A percentile compares a stretch with the other conserved stretches of the same genome.
These are phyloP conservation scores for Trypanosoma grayi DNA, from an alignment of 208 protist genomes.

Conservation along the genomic window DNA sequence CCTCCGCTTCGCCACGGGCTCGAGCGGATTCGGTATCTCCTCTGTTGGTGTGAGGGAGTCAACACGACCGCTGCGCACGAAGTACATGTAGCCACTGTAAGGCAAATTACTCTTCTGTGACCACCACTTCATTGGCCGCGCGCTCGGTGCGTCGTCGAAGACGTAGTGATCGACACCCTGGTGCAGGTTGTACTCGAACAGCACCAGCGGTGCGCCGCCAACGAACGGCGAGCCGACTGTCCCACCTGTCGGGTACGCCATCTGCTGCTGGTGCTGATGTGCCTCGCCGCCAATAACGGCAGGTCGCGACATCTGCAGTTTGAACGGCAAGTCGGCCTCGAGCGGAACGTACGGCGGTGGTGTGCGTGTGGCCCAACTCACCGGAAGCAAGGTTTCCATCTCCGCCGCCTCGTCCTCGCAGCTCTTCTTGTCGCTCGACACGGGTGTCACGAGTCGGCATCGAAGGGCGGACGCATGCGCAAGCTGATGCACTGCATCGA, in stretches of 20 bases:
- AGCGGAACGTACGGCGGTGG: slow-evolving; percentile 83
- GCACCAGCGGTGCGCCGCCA: slow-evolving; percentile 48
- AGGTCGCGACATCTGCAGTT: slow-evolving; percentile 72
- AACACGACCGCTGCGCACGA: slow-evolving; percentile 66
- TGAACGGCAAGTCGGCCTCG: slow-evolving; percentile 82
- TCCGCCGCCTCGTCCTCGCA: slow-evolving; percentile 23
- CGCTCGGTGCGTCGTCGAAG: slow-evolving; percentile 80
- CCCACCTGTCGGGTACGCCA: slow-evolving; percentile 54
- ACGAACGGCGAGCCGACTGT: slow-evolving; percentile 80
- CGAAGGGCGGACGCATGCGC: slow-evolving; percentile 65
- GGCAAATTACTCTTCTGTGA: slow-evolving; percentile 87
- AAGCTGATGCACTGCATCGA: slow-evolving; percentile 82
- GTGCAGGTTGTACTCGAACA: slow-evolving; percentile 78
- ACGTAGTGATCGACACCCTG: slow-evolving; percentile 86
- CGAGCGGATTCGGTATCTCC: slow-evolving; percentile 58
- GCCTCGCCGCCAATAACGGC: slow-evolving; percentile 38
- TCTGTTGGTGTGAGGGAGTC: slow-evolving; percentile 55
- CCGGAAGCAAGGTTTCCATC: slow-evolving; percentile 66
- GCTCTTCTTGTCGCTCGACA: slow-evolving; percentile 11
- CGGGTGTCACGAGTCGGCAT: slow-evolving; percentile 47
- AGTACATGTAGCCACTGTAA: slow-evolving; percentile 85
- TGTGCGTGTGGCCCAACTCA: slow-evolving; percentile 81
- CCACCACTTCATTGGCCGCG: slow-evolving; percentile 86
- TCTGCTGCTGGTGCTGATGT: slow-evolving; percentile 5
- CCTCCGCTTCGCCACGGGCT: slow-evolving; percentile 21